Conservation (phyloP, 2,329 filamentous ascomycete genomes). For the Cercospora sp. region DNA sequence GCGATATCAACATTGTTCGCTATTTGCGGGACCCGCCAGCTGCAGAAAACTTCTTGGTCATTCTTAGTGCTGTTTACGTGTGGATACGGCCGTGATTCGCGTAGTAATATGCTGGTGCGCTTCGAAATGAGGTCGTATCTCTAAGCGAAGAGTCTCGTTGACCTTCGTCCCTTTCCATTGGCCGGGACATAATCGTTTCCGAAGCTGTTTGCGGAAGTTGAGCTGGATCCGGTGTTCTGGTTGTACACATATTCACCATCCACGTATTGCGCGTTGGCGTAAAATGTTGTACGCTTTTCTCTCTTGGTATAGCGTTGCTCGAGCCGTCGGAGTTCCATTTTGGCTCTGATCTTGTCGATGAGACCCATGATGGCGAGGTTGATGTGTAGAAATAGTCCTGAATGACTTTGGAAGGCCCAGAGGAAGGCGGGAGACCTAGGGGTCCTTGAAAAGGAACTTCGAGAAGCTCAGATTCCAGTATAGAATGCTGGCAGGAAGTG, state of each 20-base stretch:
- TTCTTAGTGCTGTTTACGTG: background rate
- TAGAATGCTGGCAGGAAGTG: background rate
- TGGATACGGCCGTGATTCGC: background rate
- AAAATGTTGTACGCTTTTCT: conserved; percentile 85
- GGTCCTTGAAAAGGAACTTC: background rate
- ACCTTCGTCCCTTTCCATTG: background rate
- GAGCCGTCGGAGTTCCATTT: conserved; percentile 89
- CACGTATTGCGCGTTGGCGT: conserved; percentile 86
- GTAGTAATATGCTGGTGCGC: background rate
- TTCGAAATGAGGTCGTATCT: background rate
- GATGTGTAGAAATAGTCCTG: background rate
- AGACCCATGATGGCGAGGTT: conserved; percentile 58
- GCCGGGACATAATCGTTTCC: conserved; percentile 17
- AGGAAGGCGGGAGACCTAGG: background rate
- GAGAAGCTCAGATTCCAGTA: background rate
- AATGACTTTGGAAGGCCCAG: background rate
- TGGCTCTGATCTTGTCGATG: conserved; percentile 73
- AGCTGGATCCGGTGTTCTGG: conserved; percentile 30
- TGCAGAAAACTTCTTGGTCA: background rate
- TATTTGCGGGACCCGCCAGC: background rate
- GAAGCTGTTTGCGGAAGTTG: conserved; percentile 25
- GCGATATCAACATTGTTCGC: background rate
- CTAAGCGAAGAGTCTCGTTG: background rate
- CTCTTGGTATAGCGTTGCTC: conserved; percentile 93
- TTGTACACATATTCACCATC: conserved; percentile 91